Base-by-base conservation (phyloP, 1,139 yeast species). In the Suhomyces bribrorum region DNA sequence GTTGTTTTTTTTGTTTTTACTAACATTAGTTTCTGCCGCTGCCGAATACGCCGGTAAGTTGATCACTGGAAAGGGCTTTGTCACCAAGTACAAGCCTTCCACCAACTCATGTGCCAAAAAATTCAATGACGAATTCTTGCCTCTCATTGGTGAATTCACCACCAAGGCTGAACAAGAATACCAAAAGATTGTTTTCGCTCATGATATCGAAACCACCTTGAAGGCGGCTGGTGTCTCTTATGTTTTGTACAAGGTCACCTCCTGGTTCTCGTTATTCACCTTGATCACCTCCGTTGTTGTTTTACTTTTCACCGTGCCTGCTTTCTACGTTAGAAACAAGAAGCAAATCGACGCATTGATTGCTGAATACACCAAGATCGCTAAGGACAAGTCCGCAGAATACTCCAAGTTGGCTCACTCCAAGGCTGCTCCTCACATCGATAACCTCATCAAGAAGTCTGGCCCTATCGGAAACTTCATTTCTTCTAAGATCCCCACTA, bases 271-370 rank as follows among this genome's bases (percentile, higher is more conserved):
- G 16, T 63, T 90, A 44, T 86, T 84, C 77, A 72, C 84, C 27
- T 66, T 90, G 53, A 56, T 80, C 29, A 67, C 85, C 49, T 56
- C 77, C 36, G 62, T 78, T 31, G 79, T 85, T 40, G 64, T 87
- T 37, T 61, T 73, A 25, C 75, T 86, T 14, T 92, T 92, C 75
- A 68, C 94, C 33, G 66, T 79, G 36, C 97, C 98, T 44, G 79
- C 78, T 24, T 56, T 86, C 48, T 92, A 90, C 72, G 66, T 76
- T 50, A 75, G 74, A 51, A 82, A 86, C 77, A 83, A 88, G 74
- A 74, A 74, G 56, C 85, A 86, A 69, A 85, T 92, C 61, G 96
- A 90, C 65, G 81, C 83, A 37, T 78, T 80, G 39, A 75, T 85
- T 41, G 77, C 76, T 44, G 73, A 80, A 50, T 75, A 72, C 59